A percentile compares a stretch with the other conserved stretches of the same genome.
Evolutionary conservation across 805 yeast species (phyloP).

Genomic region (Tanozyma kutaoensis): DNA sequence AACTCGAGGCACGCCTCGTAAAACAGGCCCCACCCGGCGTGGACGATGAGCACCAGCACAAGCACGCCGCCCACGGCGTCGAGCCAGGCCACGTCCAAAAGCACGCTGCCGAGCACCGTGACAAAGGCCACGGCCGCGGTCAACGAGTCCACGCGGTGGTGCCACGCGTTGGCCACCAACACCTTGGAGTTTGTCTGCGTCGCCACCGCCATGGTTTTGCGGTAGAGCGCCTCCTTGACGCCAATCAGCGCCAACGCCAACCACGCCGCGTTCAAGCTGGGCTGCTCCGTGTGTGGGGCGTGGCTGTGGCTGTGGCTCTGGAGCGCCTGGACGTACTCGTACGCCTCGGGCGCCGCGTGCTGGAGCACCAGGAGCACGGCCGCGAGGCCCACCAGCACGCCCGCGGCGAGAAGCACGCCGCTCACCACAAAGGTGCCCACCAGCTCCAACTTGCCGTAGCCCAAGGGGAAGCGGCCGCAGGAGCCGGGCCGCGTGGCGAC

Average conservation of each 20-base stretch:
- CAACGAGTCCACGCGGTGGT: conserved; percentile 87
- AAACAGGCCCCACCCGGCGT: conserved; percentile 77
- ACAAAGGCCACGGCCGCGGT: conserved; percentile 84
- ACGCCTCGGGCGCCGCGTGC: conserved; percentile 48
- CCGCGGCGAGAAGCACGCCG: conserved; percentile 72
- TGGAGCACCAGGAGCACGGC: conserved; percentile 58
- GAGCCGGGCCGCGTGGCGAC: conserved; percentile 44
- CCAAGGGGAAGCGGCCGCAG: conserved; percentile 64
- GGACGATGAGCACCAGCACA: conserved; percentile 70
- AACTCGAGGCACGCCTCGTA: too few species aligned
- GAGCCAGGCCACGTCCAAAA: conserved; percentile 67
- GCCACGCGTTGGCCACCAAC: conserved; percentile 96
- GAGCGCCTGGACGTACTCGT: conserved; percentile 37
- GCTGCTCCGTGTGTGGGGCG: conserved; percentile 1
- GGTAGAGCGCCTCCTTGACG: conserved; percentile 79
- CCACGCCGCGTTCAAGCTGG: conserved; percentile 81
- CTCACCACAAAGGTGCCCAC: conserved; percentile 86
- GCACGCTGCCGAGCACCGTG: conserved; percentile 77
- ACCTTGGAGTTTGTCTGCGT: conserved; percentile 71
- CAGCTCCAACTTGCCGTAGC: conserved; percentile 89
- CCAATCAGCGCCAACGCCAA: conserved; percentile 81
- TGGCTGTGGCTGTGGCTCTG: conserved; percentile 46
- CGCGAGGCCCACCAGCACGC: conserved; percentile 81
- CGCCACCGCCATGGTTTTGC: conserved; percentile 75
- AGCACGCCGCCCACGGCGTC: conserved; percentile 88